Base-by-base conservation (phyloP, 2,329 filamentous ascomycete genomes). In the Beauveria sp. region DNA sequence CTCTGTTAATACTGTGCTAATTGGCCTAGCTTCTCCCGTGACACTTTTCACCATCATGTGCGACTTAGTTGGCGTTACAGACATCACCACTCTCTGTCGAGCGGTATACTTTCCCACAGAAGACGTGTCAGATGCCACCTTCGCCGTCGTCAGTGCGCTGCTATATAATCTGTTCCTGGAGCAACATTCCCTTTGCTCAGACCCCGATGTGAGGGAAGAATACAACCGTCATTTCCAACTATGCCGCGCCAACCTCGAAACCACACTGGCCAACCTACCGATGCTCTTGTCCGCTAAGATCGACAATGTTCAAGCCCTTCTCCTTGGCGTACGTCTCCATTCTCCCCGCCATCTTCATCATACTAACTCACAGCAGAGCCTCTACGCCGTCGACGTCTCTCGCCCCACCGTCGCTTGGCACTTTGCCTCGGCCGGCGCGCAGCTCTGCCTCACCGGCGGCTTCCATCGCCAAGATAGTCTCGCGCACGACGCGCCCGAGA, bases 401-500 rank as follows among this genome's bases (percentile, higher is more conserved):
- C 82, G 84, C 44, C 83, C 84, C 1, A 84, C 83, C 0, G 76
- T 88, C 3, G 83, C 83, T n/a, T 86, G 84, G 80, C 81, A 84
- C n/a, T 73, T 88, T 20, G 81, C 80, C 26, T 82, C 80, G 7
- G 79, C 79, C 20, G 85, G 85, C 0, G 80, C 81, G 14, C 79
- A 82, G 56, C 75, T 89, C 57, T 86, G 84, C 64, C 83, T 86
- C 66, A 82, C 81, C 0, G 79, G 87, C 4, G 85, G 85, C 3
- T 86, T 84, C 63, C 85, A 88, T 67, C 79, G 82, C 55, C 67
- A 69, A 14, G 72, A 71, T 44, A 69, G 67, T 3, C 68, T 72
- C 37, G 70, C 70, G 14, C 65, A 71, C 43, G 73, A 76, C 54
- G 64, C 71, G 20, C 68, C 72, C 8, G 67, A 68, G 9, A 68